Evolutionary conservation across 371 early-diverging fungal species (phyloP).

Genomic region (Haplosporangium sp.): DNA sequence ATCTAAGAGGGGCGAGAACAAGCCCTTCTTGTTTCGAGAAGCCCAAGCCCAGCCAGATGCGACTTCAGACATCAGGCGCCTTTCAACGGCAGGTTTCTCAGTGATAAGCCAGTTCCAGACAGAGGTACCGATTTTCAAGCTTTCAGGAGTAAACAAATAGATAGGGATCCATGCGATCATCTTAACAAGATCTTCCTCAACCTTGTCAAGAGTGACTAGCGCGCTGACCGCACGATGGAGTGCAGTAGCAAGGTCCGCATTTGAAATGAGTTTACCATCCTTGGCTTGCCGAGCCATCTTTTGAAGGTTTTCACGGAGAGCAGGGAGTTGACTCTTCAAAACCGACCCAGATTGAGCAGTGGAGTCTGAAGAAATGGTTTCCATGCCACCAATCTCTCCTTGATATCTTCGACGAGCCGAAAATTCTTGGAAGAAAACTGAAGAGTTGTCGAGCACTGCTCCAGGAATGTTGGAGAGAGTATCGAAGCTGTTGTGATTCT

Average conservation of each 20-base stretch:
- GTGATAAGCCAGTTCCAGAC: constrained; percentile 92
- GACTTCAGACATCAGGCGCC: constrained; percentile 84
- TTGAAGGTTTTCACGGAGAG: constrained; percentile 57
- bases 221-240: constrained; percentile 66
- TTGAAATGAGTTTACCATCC: constrained; percentile 58
- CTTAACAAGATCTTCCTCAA: constrained; percentile 80
- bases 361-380: constrained; percentile 31
- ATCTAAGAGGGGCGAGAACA: constrained; percentile 73
- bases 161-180: constrained; percentile 90
- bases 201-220: constrained; percentile 33
- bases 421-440: constrained; percentile 71
- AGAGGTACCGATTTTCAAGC: constrained; percentile 81
- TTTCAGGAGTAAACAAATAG: constrained; percentile 80
- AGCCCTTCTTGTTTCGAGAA: constrained; percentile 80
- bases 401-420: constrained; percentile 66
- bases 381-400: constrained; percentile 73
- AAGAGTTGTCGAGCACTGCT: constrained; percentile 65
- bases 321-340: constrained; percentile 57
- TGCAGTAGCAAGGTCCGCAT: constrained; percentile 62
- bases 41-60: constrained; percentile 88
- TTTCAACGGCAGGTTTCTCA: constrained; percentile 79
- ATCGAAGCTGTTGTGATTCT: constrained; percentile 62
- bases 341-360: constrained; percentile 28
- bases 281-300: constrained; percentile 59
- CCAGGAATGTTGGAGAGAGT: constrained; percentile 58